A percentile compares a stretch with the other conserved stretches of the same genome.
Conservation (phyloP, 2,329 filamentous ascomycete genomes). For the Trichothecium sympodiale region DNA sequence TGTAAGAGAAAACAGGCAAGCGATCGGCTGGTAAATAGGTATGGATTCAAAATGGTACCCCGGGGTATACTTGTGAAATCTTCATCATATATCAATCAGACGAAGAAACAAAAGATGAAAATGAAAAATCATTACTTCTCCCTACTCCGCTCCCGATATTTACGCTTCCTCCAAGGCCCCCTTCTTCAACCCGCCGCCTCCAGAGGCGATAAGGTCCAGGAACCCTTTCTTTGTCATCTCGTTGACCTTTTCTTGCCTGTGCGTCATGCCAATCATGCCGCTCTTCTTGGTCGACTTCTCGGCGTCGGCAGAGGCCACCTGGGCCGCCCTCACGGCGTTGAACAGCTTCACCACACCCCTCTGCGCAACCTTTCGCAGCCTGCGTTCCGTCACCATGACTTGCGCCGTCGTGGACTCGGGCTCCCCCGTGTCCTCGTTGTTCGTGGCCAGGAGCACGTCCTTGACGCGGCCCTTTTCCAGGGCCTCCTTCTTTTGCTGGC, state of each 20-base stretch:
- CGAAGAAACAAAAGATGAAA: neutral
- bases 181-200: constrained; percentile 49
- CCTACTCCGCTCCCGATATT: constrained; percentile 7
- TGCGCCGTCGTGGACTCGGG: constrained; percentile 36
- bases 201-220: constrained; percentile 71
- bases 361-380: constrained; percentile 77
- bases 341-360: constrained; percentile 93
- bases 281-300: constrained; percentile 57
- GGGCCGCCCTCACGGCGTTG: constrained; percentile 86
- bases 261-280: constrained; percentile 66
- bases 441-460: constrained; percentile 63
- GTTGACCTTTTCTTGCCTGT: constrained; percentile 77
- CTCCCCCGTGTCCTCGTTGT: constrained; percentile 36
- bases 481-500: constrained; percentile 68
- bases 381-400: constrained; percentile 62
- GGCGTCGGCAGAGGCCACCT: constrained; percentile 76
- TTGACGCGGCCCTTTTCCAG: constrained; percentile 79
- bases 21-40: neutral
- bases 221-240: constrained; percentile 98
- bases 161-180: constrained; percentile 46
- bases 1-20: too few relatives aligned
- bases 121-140: too few relatives aligned
- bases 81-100: constrained; percentile 1
- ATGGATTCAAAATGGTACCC: too few relatives aligned
- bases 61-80: constrained; percentile 1